Base-by-base conservation (phyloP, 495 filamentous ascomycete species). In the Zalerion maritima region DNA sequence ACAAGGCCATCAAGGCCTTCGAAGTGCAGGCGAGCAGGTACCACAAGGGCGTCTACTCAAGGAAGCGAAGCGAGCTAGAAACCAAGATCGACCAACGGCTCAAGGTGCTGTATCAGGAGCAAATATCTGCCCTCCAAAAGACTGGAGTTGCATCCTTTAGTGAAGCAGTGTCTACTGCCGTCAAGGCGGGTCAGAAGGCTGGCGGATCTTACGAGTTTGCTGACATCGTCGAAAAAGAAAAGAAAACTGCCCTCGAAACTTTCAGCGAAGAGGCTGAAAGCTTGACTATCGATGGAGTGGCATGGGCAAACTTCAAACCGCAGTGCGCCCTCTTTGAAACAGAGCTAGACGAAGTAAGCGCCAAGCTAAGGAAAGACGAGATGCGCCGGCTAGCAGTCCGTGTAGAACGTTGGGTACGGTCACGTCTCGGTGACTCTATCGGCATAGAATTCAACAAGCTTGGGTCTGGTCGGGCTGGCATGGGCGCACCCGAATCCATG, bases 391-490 rank as follows among this genome's bases (percentile, higher is more conserved):
- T 97, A 28, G 89, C 89, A 1, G 82, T 70, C 11, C 70, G 89
- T 9, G 75, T 94, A 17, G 89, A 97, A 57, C 71, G 86, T 26
- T 93, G 83, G 78, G 89, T 97, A 32, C 73, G 75, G 41, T 80
- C 80, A 35, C 74, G 85, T 13, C 64, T 97, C 6, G 72, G 71
- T 17, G 91, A 97, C 47, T 81, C 79, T 14, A 69, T 97, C 14
- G 83, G 86, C 17, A 55, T 94, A 14, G 87, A 94, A 47, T 94
- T 97, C 62, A 94, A 93, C 47, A 82, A 79, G 29, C 71, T 97
- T 16, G 85, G 85, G 1, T 84, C 81, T 23, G 85, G 84, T 4
- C 70, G 84, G 36, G 81, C 69, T 29, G 85, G 83, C 3, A 64
- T 69, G 19, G 80, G 78, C 27, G 82, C 80, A 2, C 81, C 85